phyloP scores from a whole-genome alignment of 2,329 filamentous ascomycete species.

The Monilinia polystroma region DNA sequence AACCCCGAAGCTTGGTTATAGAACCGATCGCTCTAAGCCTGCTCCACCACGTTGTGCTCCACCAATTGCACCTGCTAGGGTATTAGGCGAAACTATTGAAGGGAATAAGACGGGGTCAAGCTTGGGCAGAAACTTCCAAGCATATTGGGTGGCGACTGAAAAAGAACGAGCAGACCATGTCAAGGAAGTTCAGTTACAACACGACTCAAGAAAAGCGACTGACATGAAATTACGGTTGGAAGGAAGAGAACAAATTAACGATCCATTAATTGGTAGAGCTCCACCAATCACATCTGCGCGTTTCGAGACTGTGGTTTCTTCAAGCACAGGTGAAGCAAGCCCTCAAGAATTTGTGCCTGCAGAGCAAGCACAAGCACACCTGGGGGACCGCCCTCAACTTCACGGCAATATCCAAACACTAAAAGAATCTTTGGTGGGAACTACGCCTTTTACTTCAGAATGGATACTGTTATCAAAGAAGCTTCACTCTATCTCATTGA shows the following conservation, averaged over 20 bases:
- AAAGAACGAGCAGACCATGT: background rate
- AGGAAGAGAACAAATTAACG: conserved; percentile 8
- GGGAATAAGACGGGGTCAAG: background rate
- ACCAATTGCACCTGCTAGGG: background rate
- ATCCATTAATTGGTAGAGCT: conserved; percentile 16
- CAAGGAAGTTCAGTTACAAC: background rate
- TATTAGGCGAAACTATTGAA: background rate
- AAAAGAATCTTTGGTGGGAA: background rate
- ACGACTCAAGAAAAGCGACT: conserved; percentile 3
- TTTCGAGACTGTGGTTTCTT: too few species aligned
- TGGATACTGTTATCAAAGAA: background rate
- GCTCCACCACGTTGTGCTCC: background rate
- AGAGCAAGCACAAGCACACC: background rate
- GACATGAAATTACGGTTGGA: background rate
- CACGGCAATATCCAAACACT: background rate
- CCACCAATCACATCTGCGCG: conserved; percentile 7
- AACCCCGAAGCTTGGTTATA: background rate
- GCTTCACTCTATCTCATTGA: too few species aligned
- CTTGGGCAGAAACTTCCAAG: conserved; percentile 1
- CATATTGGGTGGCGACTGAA: background rate
- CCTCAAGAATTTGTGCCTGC: background rate
- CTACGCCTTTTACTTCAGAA: background rate
- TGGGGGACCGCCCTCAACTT: background rate
- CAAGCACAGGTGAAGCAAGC: background rate
- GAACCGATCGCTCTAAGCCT: background rate